Percentiles rank a stretch among this genome's conserved stretches.
Evolutionary conservation across 768 basidiomycete genomes (phyloP).

Genomic region (Neoboletus magnificus): DNA sequence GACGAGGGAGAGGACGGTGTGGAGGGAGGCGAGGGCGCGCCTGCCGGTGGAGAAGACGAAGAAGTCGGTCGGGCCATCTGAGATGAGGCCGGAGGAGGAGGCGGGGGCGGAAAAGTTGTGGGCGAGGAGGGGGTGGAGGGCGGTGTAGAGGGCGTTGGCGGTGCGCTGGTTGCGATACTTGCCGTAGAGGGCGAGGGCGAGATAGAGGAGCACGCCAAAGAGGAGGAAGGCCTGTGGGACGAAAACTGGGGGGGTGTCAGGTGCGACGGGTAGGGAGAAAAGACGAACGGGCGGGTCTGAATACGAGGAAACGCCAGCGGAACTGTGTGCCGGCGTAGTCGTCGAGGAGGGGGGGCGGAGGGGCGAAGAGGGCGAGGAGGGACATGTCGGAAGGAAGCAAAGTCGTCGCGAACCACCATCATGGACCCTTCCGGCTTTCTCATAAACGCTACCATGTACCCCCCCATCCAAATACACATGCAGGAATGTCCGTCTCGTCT

Average conservation of each 20-base stretch:
- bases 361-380: conserved; percentile 13
- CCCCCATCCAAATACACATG: conserved; percentile 29
- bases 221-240: conserved; percentile 61
- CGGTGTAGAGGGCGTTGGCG: conserved; percentile 64
- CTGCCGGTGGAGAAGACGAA: conserved; percentile 88
- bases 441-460: conserved; percentile 17
- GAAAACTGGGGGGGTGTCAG: conserved; percentile 46
- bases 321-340: conserved; percentile 76
- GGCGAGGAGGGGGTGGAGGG: conserved; percentile 55
- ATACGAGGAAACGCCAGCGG: conserved; percentile 70
- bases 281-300: conserved; percentile 71
- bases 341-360: conserved; percentile 25
- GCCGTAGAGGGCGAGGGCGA: conserved; percentile 57
- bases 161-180: conserved; percentile 53
- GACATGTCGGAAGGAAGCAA: conserved; percentile 5
- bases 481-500: conserved; percentile 22
- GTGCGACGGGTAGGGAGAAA: not conserved
- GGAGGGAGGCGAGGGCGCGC: conserved; percentile 70
- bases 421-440: conserved; percentile 27
- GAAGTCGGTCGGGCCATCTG: conserved; percentile 76
- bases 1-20: conserved; percentile 71
- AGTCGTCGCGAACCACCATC: conserved; percentile 4
- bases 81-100: conserved; percentile 47
- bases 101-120: conserved; percentile 74
- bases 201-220: conserved; percentile 50